A percentile compares a stretch with the other conserved stretches of the same genome.
Conservation (phyloP, 2,329 filamentous ascomycete species). For the Hymenoscyphus infarciens region DNA sequence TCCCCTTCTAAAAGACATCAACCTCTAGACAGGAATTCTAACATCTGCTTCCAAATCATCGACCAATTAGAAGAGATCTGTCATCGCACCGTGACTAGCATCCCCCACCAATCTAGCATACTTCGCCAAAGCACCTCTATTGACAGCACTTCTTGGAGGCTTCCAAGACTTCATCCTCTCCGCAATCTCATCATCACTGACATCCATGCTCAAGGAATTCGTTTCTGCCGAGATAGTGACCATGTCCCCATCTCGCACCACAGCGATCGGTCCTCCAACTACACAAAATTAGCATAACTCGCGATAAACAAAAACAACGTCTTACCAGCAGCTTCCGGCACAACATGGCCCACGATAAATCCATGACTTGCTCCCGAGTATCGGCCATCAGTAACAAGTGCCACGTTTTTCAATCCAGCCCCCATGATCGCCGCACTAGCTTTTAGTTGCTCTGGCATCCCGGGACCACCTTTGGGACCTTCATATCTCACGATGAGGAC, state of each 20-base stretch:
- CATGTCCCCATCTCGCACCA: conserved; percentile 75
- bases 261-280: conserved; percentile 80
- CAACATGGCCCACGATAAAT: conserved; percentile 91
- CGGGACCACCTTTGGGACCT: conserved; percentile 86
- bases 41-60: not conserved
- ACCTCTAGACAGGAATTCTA: not conserved
- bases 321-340: conserved; percentile 71
- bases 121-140: conserved; percentile 82
- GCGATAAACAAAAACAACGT: too few relatives aligned
- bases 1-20: not conserved
- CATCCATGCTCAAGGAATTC: conserved; percentile 66
- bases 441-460: conserved; percentile 93
- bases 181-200: conserved; percentile 66
- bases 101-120: conserved; percentile 85
- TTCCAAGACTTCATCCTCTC: conserved; percentile 64
- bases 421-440: conserved; percentile 90
- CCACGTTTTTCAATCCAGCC: conserved; percentile 80
- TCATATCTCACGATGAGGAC: conserved; percentile 92
- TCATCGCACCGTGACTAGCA: conserved; percentile 87
- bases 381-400: conserved; percentile 86
- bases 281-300: conserved; percentile 8
- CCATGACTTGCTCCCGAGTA: conserved; percentile 88
- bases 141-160: conserved; percentile 67
- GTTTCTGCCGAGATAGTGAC: conserved; percentile 82
- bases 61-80: conserved; percentile 60